Base-by-base conservation (phyloP, 768 basidiomycete species). In the Leucosporidium scottii region DNA sequence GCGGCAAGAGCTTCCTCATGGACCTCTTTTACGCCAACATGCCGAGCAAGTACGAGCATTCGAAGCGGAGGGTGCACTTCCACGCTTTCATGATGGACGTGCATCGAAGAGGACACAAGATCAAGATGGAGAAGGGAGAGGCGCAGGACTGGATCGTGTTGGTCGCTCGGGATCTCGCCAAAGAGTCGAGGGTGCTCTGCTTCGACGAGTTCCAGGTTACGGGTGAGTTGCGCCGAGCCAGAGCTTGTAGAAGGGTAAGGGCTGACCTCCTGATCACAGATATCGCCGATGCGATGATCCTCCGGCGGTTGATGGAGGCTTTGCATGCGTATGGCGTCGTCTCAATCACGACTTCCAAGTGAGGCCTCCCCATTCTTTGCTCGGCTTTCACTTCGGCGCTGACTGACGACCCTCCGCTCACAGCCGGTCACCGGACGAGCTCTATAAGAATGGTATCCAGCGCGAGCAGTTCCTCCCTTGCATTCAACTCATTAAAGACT, bases 11-110 rank as follows among this genome's bases (percentile, higher is more conserved):
- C 0, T 97, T 98, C 93, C 86, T 99, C 70, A 99, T 99, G 96
- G 96, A 99, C 78, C 82, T 99, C 28, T 96, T 75, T 28, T 74
- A 72, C 65, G 74, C 73, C 25, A 58, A 66, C 61, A 36, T 75
- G 21, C 74, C 74, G 5, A 59, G 61, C 6, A 72, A 67, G 66
- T 67, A 47, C 71, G 74, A 28, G 64, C 69, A 59, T 62, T 74
- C 75, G 27, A 77, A 76, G 51, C 54, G 62, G 62, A 84, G 96
- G 36, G 91, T 97, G 21, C 96, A 99, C 78, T 99, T 99, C 77
- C 93, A 98, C 76, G 91, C 92, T 1, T 98, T 99, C 82, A 98
- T 99, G 96, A 86, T 97, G 69, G 96, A 99, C 76, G 93, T 97
- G 27, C 91, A 97, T 78, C 96, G 94, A 76, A 87, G 92, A 23